These are phyloP conservation scores for Smittium culicis DNA, from an alignment of 371 early-diverging fungal species.

Conservation along the genomic window DNA sequence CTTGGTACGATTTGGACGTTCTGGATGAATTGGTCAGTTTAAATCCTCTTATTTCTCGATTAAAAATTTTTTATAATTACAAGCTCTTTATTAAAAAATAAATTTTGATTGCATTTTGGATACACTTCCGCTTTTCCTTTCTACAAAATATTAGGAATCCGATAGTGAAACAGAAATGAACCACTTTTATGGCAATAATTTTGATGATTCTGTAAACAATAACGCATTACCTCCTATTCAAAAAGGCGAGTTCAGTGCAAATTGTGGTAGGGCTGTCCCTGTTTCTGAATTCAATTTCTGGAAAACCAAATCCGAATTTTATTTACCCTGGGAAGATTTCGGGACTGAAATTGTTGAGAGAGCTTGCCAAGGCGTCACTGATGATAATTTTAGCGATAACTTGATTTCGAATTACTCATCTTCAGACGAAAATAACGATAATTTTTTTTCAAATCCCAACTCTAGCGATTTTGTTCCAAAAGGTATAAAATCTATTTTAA, in stretches of 20 bases:
- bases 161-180: background rate
- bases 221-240: conserved; percentile 12
- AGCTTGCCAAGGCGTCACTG: conserved; percentile 20
- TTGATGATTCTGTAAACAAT: background rate
- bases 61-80: no score
- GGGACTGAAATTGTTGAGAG: conserved; percentile 28
- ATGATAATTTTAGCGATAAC: conserved; percentile 12
- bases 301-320: conserved; percentile 22
- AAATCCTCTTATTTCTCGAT: conserved; percentile 14
- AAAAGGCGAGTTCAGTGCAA: conserved; percentile 15
- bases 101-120: no score
- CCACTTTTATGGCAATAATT: background rate
- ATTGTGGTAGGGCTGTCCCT: background rate
- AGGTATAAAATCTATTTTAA: conserved; percentile 15
- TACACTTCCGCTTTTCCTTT: no score
- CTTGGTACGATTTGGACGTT: conserved; percentile 22
- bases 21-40: conserved; percentile 20
- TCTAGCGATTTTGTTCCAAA: conserved; percentile 17
- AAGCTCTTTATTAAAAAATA: no score
- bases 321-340: conserved; percentile 29
- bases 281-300: conserved; percentile 20
- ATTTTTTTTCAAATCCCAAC: conserved; percentile 7
- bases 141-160: background rate
- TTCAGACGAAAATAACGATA: conserved; percentile 8
- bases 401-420: conserved; percentile 10